Base-by-base conservation (phyloP, 768 basidiomycete genomes). In the Podaxis pistillaris region DNA sequence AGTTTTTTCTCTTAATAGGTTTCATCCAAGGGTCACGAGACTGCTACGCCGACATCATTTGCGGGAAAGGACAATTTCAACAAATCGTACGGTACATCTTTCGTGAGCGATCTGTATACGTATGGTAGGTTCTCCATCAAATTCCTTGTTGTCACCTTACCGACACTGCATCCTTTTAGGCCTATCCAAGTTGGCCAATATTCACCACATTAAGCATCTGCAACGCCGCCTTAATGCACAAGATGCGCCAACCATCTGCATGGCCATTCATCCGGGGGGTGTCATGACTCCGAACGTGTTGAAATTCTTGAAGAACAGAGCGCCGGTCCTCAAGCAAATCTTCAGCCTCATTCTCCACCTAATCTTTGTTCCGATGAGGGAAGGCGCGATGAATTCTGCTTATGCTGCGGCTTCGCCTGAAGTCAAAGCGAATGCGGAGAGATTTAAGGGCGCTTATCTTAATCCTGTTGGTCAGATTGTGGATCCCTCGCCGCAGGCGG, bases 141-240 rank as follows among this genome's bases (percentile, higher is more conserved):
- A 52, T 9, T 13, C 9, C 15, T 30, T 15, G 3, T 28, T n/a
- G 33, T 4, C 13, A 17, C 36, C 9, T 17, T 4, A 53, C 50
- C 33, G 12, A 30, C 30, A 8, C 49, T 19, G 50, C 30, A 28
- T 30, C 19, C 22, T 7, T 30, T 6, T n/a, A 87, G 87, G 68
- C 0, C 69, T 78, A 38, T 74, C 82, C 51, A 88, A 88, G 68
- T 70, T 87, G 19, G 78, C 81, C 13, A 77, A 76, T 54, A 70
- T 82, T 22, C 75, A 86, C 11, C 85, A 78, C 63, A 79, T 78
- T 1, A 79, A 75, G 22, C 77, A 81, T 64, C 71, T 88, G 13
- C 85, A 88, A 61, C 74, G 73, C 37, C 79, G 69, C 19, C 70
- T 88, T 28, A 74, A 80, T 51, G 68, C 67, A 0, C 68, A 71